Evolutionary conservation across 768 basidiomycete species (phyloP).

Genomic region (Cyclocybe cylindracea): DNA sequence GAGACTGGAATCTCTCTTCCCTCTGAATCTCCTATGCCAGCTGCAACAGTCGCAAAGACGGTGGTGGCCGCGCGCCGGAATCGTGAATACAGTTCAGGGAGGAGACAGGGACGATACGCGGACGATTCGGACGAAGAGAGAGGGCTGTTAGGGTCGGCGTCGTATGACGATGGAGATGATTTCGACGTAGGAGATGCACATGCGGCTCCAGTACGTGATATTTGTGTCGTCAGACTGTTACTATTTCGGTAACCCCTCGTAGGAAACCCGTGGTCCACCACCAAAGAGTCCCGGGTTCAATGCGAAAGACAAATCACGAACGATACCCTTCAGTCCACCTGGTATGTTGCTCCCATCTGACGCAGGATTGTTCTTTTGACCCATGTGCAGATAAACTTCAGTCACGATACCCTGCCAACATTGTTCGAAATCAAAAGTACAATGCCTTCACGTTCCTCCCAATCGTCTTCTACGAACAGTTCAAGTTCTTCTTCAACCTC

Average conservation of each 20-base stretch:
- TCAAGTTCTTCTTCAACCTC: slow-evolving; percentile 99
- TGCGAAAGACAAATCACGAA: slow-evolving; percentile 71
- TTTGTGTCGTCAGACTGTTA: too few relatives aligned
- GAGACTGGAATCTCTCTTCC: slow-evolving; percentile 19
- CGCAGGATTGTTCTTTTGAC: background rate
- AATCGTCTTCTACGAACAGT: slow-evolving; percentile 97
- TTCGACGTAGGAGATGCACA: slow-evolving; percentile 9
- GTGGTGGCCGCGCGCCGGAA: slow-evolving; percentile 27
- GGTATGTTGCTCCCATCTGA: slow-evolving; percentile 31
- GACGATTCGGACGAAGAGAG: slow-evolving; percentile 62
- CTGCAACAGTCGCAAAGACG: slow-evolving; percentile 24
- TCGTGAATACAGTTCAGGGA: slow-evolving; percentile 35
- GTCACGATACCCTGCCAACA: slow-evolving; percentile 79
- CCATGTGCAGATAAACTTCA: slow-evolving; percentile 63
- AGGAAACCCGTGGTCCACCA: slow-evolving; percentile 25
- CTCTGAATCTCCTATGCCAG: slow-evolving; percentile 21
- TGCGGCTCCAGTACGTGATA: slow-evolving; percentile 3
- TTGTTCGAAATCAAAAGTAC: slow-evolving; percentile 97
- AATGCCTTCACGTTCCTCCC: slow-evolving; percentile 96
- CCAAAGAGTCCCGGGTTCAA: slow-evolving; percentile 25
- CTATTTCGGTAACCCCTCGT: background rate
- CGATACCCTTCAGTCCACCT: slow-evolving; percentile 75
- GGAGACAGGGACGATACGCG: slow-evolving; percentile 53
- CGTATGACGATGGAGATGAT: slow-evolving; percentile 12
- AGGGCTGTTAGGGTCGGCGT: slow-evolving; percentile 15